Conservation (phyloP, 192 early-diverging fungal genomes). For the Spizellomyces sp. region DNA sequence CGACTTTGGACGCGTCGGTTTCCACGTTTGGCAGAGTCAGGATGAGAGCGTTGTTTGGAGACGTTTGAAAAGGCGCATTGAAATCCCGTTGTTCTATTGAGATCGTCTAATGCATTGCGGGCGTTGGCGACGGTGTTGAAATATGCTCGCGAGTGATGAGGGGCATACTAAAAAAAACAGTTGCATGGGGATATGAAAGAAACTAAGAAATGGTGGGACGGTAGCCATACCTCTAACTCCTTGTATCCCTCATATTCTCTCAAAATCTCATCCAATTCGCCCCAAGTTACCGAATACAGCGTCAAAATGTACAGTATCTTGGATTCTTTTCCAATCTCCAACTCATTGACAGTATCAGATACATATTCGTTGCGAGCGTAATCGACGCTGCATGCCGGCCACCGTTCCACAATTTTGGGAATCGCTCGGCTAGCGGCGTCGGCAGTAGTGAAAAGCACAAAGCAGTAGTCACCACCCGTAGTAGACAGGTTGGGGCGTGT, state of each 20-base stretch:
- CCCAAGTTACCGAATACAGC: neutral
- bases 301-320: neutral
- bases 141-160: too few relatives aligned
- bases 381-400: conserved; percentile 14
- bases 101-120: neutral
- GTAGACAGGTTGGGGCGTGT: neutral
- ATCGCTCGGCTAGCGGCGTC: conserved; percentile 16
- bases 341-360: neutral
- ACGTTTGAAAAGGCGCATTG: neutral
- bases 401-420: conserved; percentile 21
- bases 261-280: neutral
- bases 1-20: too few relatives aligned
- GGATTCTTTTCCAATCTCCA: neutral
- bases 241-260: conserved; percentile 3
- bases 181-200: too few relatives aligned
- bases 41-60: too few relatives aligned
- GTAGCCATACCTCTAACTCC: neutral
- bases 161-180: too few relatives aligned
- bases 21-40: too few relatives aligned
- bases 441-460: conserved; percentile 13
- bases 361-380: conserved; percentile 10
- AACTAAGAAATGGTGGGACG: too few relatives aligned
- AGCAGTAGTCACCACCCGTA: conserved; percentile 23
- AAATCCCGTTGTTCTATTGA: neutral
- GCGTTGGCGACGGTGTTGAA: too few relatives aligned